A percentile compares a stretch with the other conserved stretches of the same genome.
phyloP scores from a whole-genome alignment of 306 rosid genomes.

The Prunus campanulata region DNA sequence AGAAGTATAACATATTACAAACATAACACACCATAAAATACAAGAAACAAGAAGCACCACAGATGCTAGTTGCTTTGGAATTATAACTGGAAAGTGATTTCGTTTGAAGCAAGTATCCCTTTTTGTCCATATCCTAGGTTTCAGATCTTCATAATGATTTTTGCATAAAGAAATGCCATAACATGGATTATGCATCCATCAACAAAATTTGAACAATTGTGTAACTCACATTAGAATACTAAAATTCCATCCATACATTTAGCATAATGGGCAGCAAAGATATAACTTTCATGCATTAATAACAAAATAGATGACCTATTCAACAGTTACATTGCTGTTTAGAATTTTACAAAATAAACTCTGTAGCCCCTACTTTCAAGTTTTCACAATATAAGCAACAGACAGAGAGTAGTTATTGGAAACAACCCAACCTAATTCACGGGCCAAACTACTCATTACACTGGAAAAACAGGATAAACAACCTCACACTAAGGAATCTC shows the following conservation, averaged over 20 bases:
- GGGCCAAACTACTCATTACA: conserved; percentile 20
- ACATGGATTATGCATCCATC: background rate
- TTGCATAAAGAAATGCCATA: background rate
- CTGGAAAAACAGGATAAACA: conserved; percentile 14
- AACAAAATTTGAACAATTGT: background rate
- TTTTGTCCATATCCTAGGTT: too few species aligned
- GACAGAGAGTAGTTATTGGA: background rate
- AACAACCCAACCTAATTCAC: conserved; percentile 10
- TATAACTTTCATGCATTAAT: background rate
- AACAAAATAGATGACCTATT: background rate
- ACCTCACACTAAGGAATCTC: conserved; percentile 16
- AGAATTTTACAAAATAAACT: background rate
- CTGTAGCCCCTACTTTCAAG: background rate
- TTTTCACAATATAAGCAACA: background rate
- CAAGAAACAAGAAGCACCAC: too few species aligned
- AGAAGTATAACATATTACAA: too few species aligned
- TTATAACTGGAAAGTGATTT: too few species aligned
- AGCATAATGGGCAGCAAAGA: background rate
- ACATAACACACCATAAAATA: too few species aligned
- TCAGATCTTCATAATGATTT: too few species aligned
- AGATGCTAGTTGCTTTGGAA: too few species aligned
- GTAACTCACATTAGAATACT: background rate
- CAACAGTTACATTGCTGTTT: background rate
- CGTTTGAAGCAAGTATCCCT: too few species aligned
- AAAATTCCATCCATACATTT: background rate